phyloP scores from a whole-genome alignment of 1,284 basidiomycete species.

The Irpex sp. region DNA sequence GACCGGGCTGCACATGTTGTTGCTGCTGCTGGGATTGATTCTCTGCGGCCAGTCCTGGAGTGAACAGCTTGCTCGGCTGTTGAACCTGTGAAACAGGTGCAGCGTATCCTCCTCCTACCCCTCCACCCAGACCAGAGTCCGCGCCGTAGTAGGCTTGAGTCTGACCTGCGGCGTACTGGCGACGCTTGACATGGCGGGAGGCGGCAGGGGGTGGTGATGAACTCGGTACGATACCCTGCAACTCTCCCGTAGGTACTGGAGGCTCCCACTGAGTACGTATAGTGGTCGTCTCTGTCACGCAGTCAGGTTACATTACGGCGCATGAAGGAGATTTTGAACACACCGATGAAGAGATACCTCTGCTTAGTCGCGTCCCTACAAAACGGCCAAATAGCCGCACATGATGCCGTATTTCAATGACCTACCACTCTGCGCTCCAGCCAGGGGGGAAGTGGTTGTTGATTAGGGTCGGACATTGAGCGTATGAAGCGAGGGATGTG shows the following conservation, averaged over 20 bases:
- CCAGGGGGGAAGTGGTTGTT: slow-evolving; percentile 78
- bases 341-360: slow-evolving; percentile 82
- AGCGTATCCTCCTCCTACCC: slow-evolving; percentile 44
- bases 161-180: slow-evolving; percentile 89
- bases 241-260: slow-evolving; percentile 32
- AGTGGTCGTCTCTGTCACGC: slow-evolving; percentile 42
- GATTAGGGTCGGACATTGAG: slow-evolving; percentile 58
- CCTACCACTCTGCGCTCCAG: slow-evolving; percentile 87
- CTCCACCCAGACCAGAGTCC: slow-evolving; percentile 28
- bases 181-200: slow-evolving; percentile 55
- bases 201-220: slow-evolving; percentile 37
- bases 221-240: slow-evolving; percentile 30
- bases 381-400: slow-evolving; percentile 14
- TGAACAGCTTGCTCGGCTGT: slow-evolving; percentile 71
- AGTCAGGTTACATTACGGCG: background rate
- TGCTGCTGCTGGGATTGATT: slow-evolving; percentile 57
- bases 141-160: slow-evolving; percentile 81
- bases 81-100: slow-evolving; percentile 31
- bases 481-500: background rate
- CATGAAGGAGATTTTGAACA: slow-evolving; percentile 22
- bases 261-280: slow-evolving; percentile 68
- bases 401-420: slow-evolving; percentile 10
- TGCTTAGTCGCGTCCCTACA: slow-evolving; percentile 78
- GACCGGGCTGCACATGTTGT: slow-evolving; percentile 31
- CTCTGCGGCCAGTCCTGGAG: slow-evolving; percentile 72